A percentile compares a stretch with the other conserved stretches of the same genome.
phyloP scores from a whole-genome alignment of 768 basidiomycete genomes.

The Tulasnella sp. region DNA sequence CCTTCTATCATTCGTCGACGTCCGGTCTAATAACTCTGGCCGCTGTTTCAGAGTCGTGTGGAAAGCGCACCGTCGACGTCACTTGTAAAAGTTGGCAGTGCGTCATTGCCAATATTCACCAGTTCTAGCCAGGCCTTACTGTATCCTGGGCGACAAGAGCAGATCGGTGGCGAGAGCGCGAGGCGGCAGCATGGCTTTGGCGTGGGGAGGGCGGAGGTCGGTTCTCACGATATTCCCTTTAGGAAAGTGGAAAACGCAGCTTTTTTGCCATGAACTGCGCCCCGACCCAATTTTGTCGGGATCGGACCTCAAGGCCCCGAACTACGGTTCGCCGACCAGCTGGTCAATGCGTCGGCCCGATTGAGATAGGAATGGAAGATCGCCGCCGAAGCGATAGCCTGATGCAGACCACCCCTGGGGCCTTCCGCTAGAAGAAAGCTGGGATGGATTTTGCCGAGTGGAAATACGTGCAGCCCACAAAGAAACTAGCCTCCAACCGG shows the following conservation, averaged over 20 bases:
- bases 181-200: neutral
- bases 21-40: neutral
- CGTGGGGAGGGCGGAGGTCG: neutral
- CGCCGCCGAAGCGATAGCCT: neutral
- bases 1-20: neutral
- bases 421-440: neutral
- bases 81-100: neutral
- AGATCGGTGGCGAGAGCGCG: neutral
- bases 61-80: neutral
- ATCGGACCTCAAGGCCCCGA: neutral
- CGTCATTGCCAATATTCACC: neutral
- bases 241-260: neutral
- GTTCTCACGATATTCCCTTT: neutral
- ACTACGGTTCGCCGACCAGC: neutral
- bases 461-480: neutral
- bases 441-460: neutral
- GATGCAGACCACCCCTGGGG: neutral
- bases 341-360: neutral
- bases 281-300: neutral
- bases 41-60: neutral
- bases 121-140: neutral
- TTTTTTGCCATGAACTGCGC: neutral
- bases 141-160: neutral
- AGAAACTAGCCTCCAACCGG: neutral
- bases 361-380: neutral